These are phyloP conservation scores for Coemansia sp. DNA, from an alignment of 192 early-diverging fungal genomes.

Conservation along the genomic window DNA sequence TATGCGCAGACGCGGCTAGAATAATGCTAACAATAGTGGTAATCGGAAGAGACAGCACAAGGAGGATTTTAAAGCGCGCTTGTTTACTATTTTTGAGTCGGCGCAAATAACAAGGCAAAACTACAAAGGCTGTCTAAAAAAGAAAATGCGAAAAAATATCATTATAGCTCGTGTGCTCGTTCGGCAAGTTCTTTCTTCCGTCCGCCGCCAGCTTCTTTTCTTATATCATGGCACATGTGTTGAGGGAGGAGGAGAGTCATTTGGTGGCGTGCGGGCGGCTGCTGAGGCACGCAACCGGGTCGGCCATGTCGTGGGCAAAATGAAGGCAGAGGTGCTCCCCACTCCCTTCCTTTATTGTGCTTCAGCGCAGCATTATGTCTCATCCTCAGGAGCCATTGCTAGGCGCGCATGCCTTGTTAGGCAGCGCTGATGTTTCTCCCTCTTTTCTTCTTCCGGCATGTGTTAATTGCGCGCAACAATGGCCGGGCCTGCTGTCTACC, in stretches of 20 bases:
- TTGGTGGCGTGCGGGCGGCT: too few relatives aligned
- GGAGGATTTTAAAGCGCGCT: neutral
- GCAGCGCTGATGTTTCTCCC: neutral
- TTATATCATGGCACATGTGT: neutral
- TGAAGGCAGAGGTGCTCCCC: neutral
- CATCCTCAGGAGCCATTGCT: neutral
- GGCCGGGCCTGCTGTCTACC: neutral
- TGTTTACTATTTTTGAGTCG: neutral
- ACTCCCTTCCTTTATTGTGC: slow-evolving; percentile 17
- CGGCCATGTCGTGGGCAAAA: neutral
- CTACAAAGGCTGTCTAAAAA: neutral
- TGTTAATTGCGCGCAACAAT: slow-evolving; percentile 23
- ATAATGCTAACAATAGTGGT: neutral
- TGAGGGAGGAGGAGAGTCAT: neutral
- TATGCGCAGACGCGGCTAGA: neutral
- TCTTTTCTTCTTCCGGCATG: slow-evolving; percentile 11
- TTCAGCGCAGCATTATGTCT: slow-evolving; percentile 1
- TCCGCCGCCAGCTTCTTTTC: neutral
- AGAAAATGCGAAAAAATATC: neutral
- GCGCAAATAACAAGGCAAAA: neutral
- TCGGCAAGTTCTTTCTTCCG: neutral
- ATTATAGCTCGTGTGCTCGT: slow-evolving; percentile 6
- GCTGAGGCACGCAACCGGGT: neutral
- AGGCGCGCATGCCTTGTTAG: neutral
- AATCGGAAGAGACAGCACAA: neutral